Conservation (phyloP, 164 flowering plant species). For the Vitis amurensis region DNA sequence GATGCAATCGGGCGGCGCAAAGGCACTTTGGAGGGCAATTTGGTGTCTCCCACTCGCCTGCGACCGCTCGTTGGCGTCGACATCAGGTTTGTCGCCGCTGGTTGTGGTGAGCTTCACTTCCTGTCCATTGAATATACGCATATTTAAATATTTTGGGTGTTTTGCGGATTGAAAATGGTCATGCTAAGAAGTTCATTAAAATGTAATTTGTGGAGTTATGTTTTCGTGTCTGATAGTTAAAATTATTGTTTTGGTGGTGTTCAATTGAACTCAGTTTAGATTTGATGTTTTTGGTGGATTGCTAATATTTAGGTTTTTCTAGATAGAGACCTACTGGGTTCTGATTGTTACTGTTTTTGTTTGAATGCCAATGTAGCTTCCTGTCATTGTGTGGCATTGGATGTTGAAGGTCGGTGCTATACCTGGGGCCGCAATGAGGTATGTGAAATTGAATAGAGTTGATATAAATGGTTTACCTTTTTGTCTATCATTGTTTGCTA, state of each 20-base stretch:
- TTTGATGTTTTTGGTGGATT: slow-evolving; percentile 3
- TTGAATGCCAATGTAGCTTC: slow-evolving; percentile 52
- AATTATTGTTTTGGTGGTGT: not conserved
- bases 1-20: slow-evolving; percentile 60
- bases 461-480: not conserved
- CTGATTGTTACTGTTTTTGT: not conserved
- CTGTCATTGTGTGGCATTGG: slow-evolving; percentile 95
- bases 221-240: no score
- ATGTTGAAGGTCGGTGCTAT: slow-evolving; percentile 92
- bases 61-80: slow-evolving; percentile 78
- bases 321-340: not conserved
- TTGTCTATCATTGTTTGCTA: not conserved
- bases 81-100: slow-evolving; percentile 82
- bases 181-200: no score
- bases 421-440: slow-evolving; percentile 99
- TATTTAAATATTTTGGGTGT: not conserved
- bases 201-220: no score
- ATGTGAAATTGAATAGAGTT: slow-evolving; percentile 8
- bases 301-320: not conserved
- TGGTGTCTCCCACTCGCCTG: slow-evolving; percentile 78
- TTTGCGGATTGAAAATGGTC: not conserved
- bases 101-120: slow-evolving; percentile 51
- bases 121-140: not conserved
- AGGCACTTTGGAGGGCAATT: slow-evolving; percentile 43
- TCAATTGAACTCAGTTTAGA: not conserved